A percentile compares a stretch with the other conserved stretches of the same genome.
Evolutionary conservation across 2,329 filamentous ascomycete species (phyloP).

Genomic region (Aspergillus nomiae): DNA sequence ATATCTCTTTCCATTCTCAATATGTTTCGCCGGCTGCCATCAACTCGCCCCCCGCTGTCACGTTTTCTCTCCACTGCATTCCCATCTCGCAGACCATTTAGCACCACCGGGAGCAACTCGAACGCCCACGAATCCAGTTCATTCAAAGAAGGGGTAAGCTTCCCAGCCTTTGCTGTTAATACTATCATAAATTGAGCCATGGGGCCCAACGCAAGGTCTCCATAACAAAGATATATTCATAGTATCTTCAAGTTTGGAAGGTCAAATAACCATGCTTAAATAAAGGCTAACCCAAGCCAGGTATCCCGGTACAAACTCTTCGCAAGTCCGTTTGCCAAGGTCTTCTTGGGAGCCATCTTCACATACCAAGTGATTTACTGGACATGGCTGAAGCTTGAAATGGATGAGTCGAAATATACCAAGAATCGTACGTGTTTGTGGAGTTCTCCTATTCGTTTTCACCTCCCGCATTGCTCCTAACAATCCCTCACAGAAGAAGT

Average conservation of each 20-base stretch:
- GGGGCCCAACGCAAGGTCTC: neutral
- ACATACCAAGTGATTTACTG: slow-evolving; percentile 53
- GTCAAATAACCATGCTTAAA: neutral
- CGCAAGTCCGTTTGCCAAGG: slow-evolving; percentile 48
- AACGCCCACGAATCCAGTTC: slow-evolving; percentile 9
- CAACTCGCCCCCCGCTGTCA: neutral
- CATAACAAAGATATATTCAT: neutral
- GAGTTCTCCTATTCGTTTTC: neutral
- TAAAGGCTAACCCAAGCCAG: slow-evolving; percentile 23
- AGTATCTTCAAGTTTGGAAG: neutral
- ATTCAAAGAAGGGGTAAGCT: slow-evolving; percentile 32
- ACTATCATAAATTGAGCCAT: neutral
- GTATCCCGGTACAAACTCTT: slow-evolving; percentile 43
- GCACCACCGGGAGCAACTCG: slow-evolving; percentile 1
- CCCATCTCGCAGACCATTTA: slow-evolving; percentile 3
- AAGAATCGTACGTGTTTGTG: slow-evolving; percentile 41
- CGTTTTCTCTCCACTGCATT: neutral
- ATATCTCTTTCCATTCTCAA: neutral
- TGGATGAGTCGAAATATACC: slow-evolving; percentile 44
- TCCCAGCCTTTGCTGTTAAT: neutral
- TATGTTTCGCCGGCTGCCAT: slow-evolving; percentile 7
- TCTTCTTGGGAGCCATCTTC: slow-evolving; percentile 51
- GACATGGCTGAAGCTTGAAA: slow-evolving; percentile 51
- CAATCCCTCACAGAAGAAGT: slow-evolving; percentile 32
- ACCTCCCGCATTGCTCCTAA: neutral